Conservation (phyloP, 2,329 filamentous ascomycete genomes). For the Coniochaeta sp. region DNA sequence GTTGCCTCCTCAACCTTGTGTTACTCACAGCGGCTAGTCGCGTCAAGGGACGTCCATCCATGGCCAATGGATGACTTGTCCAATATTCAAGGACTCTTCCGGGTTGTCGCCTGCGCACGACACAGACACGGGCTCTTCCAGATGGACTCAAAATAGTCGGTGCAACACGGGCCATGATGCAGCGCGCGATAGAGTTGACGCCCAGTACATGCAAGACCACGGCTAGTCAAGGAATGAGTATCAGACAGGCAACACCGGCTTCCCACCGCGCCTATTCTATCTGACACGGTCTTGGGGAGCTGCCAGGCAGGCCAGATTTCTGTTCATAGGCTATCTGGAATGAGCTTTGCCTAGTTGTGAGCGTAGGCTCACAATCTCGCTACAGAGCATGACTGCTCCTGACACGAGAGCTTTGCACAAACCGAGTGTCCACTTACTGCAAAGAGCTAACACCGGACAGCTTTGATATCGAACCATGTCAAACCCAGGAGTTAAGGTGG, state of each 20-base stretch:
- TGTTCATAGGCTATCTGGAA: neutral
- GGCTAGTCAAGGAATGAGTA: neutral
- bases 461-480: no score
- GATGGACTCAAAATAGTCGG: no score
- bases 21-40: neutral
- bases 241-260: neutral
- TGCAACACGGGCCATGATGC: neutral
- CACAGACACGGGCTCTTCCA: no score
- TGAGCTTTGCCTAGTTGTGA: no score
- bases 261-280: neutral
- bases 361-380: no score
- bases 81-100: neutral
- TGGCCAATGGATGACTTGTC: neutral
- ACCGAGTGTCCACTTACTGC: no score
- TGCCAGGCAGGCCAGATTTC: neutral
- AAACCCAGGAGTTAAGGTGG: no score
- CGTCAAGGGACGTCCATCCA: neutral
- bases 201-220: neutral
- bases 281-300: neutral
- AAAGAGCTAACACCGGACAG: no score
- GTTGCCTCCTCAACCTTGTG: neutral
- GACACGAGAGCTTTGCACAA: no score
- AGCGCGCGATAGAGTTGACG: no score
- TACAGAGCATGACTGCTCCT: no score
- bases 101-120: no score